Evolutionary conservation across 2,329 filamentous ascomycete genomes (phyloP).

Genomic region (Chaetomium globosum): DNA sequence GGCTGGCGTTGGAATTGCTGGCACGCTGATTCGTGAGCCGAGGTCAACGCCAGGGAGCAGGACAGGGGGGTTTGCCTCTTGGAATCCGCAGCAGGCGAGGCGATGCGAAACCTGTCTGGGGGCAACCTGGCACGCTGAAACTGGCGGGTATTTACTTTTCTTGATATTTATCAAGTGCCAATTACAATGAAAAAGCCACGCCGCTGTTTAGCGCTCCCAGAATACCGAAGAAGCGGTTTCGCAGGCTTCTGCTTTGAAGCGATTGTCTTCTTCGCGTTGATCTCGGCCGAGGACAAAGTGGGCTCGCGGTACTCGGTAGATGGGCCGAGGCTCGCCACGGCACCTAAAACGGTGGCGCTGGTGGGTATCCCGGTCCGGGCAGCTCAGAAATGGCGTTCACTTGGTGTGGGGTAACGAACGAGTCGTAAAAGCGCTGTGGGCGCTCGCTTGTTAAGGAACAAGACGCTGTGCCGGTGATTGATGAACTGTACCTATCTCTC

Average conservation of each 20-base stretch:
- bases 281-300: slow-evolving; percentile 33
- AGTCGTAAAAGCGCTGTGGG: neutral
- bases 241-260: neutral
- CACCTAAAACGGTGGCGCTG: slow-evolving; percentile 1
- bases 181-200: neutral
- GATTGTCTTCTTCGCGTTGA: slow-evolving; percentile 10
- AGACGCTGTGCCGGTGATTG: neutral
- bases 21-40: slow-evolving; percentile 51
- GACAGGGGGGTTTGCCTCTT: slow-evolving; percentile 28
- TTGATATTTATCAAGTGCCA: neutral
- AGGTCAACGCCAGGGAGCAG: slow-evolving; percentile 39
- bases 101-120: slow-evolving; percentile 5
- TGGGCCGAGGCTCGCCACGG: slow-evolving; percentile 35
- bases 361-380: neutral
- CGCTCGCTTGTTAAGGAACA: neutral
- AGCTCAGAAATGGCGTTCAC: slow-evolving; percentile 10
- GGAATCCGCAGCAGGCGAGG: slow-evolving; percentile 14
- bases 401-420: slow-evolving; percentile 10
- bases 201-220: neutral
- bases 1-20: slow-evolving; percentile 44
- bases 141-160: neutral
- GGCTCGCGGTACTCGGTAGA: slow-evolving; percentile 24
- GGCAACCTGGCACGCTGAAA: slow-evolving; percentile 22
- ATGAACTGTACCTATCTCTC: neutral
- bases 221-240: neutral